Percentiles rank a stretch among this genome's conserved stretches.
phyloP scores from a whole-genome alignment of 2,329 filamentous ascomycete species.

The Fusarium nurragi region DNA sequence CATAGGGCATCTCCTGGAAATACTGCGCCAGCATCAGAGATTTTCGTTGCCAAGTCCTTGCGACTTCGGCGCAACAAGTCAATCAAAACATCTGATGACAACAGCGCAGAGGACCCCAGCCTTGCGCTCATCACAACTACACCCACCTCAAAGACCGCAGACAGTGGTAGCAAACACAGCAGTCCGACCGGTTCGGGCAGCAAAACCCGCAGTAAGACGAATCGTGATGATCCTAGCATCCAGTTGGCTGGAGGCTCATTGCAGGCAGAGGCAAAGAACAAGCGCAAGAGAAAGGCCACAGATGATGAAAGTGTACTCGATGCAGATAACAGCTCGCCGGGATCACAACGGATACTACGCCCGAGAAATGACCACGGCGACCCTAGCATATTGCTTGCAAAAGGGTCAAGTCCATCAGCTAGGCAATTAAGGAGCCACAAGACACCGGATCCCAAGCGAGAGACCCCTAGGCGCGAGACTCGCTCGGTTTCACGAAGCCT shows the following conservation, averaged over 20 bases:
- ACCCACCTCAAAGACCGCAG: slow-evolving; percentile 16
- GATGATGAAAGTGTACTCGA: slow-evolving; percentile 27
- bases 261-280: slow-evolving; percentile 34
- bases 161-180: slow-evolving; percentile 26
- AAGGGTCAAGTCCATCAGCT: slow-evolving; percentile 35
- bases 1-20: slow-evolving; percentile 20
- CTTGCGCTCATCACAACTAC: slow-evolving; percentile 43
- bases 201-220: slow-evolving; percentile 44
- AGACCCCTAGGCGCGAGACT: slow-evolving; percentile 38
- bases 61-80: slow-evolving; percentile 45
- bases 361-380: slow-evolving; percentile 40
- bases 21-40: slow-evolving; percentile 34
- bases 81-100: slow-evolving; percentile 37
- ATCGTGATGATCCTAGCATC: slow-evolving; percentile 39
- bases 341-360: slow-evolving; percentile 43
- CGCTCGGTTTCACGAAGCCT: slow-evolving; percentile 38
- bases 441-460: slow-evolving; percentile 37
- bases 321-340: slow-evolving; percentile 34
- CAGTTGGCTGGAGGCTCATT: slow-evolving; percentile 34
- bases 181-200: slow-evolving; percentile 37
- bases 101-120: slow-evolving; percentile 45
- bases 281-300: slow-evolving; percentile 27
- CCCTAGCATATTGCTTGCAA: slow-evolving; percentile 42
- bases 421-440: slow-evolving; percentile 36
- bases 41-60: slow-evolving; percentile 45